Evolutionary conservation across 495 filamentous ascomycete species (phyloP).

Genomic region (Hypoxylon fuscum): DNA sequence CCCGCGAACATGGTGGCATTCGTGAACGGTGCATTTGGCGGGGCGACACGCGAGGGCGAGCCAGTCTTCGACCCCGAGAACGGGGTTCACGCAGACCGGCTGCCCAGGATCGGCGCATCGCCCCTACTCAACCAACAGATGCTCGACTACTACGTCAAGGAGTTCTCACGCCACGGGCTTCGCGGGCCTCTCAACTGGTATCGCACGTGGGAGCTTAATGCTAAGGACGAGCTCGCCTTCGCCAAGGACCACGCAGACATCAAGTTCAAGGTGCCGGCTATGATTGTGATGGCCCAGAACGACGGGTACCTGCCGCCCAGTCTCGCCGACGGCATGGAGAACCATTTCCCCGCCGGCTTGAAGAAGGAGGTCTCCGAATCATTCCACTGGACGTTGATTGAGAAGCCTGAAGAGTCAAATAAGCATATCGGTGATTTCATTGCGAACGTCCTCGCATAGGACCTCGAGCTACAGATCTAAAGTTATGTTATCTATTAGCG

Average conservation of each 20-base stretch:
- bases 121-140: slow-evolving; percentile 66
- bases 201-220: slow-evolving; percentile 68
- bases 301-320: not conserved
- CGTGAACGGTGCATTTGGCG: not conserved
- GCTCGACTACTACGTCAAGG: slow-evolving; percentile 69
- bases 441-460: not conserved
- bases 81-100: slow-evolving; percentile 53
- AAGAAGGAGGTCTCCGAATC: not conserved
- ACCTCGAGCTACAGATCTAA: not conserved
- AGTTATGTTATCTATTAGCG: not conserved
- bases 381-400: not conserved
- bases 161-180: slow-evolving; percentile 72
- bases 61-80: not conserved
- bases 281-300: slow-evolving; percentile 1
- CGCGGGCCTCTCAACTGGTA: slow-evolving; percentile 67
- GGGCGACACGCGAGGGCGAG: not conserved
- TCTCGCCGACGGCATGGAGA: not conserved
- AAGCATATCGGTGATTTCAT: not conserved
- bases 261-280: not conserved
- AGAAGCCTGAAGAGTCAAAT: not conserved
- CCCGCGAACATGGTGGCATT: not conserved
- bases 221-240: slow-evolving; percentile 66
- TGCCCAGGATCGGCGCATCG: slow-evolving; percentile 61
- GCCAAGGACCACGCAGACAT: not conserved
- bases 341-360: not conserved